Conservation (phyloP, 2,329 filamentous ascomycete species). For the Westerdykella sp. region DNA sequence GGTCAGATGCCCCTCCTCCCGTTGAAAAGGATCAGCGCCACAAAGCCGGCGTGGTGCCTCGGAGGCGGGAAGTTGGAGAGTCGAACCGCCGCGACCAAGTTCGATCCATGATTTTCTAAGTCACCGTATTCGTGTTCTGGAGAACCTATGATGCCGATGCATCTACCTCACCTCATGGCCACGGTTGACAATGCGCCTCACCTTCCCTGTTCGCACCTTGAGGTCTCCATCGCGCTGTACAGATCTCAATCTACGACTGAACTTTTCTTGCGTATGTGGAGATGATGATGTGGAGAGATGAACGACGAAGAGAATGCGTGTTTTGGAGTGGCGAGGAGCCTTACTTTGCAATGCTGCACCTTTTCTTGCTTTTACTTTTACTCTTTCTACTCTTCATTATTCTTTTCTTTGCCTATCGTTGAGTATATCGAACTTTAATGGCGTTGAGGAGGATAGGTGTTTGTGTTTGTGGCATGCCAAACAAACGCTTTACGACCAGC, state of each 20-base stretch:
- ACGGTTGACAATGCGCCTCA: too few species aligned
- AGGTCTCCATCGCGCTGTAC: too few species aligned
- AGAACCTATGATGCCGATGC: too few species aligned
- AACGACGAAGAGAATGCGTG: neutral
- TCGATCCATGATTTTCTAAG: conserved; percentile 39
- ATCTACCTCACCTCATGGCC: too few species aligned
- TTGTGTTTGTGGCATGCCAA: too few species aligned
- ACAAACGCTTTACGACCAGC: too few species aligned
- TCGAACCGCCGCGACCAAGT: conserved; percentile 33
- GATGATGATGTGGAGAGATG: neutral
- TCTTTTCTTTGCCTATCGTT: neutral
- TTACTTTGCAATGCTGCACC: too few species aligned
- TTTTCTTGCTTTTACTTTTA: neutral
- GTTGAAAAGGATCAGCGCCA: conserved; percentile 25
- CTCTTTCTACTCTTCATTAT: neutral
- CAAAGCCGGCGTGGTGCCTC: conserved; percentile 9
- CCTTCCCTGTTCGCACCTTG: too few species aligned
- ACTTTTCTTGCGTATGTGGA: neutral
- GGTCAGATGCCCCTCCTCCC: conserved; percentile 28
- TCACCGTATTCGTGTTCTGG: conserved; percentile 1
- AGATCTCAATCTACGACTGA: neutral
- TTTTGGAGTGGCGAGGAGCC: too few species aligned
- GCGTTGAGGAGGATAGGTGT: too few species aligned
- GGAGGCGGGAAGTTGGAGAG: conserved; percentile 8
- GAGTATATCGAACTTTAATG: too few species aligned